A percentile compares a stretch with the other conserved stretches of the same genome.
Evolutionary conservation across 495 filamentous ascomycete genomes (phyloP).

Genomic region (Aspergillus ellipticus): DNA sequence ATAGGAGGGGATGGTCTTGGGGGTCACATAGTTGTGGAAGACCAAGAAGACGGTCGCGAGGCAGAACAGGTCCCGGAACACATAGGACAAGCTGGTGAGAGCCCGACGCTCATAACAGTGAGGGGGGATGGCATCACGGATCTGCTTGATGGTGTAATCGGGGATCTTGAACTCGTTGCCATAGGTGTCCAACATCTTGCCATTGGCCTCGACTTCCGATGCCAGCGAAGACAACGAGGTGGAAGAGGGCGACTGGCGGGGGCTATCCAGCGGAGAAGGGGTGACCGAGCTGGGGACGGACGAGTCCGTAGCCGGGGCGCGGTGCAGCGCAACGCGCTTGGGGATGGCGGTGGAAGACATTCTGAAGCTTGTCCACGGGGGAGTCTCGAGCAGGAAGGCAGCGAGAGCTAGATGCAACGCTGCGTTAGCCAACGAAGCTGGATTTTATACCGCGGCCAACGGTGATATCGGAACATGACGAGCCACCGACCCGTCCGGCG

Average conservation of each 20-base stretch:
- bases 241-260: constrained; percentile 73
- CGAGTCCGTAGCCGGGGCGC: constrained; percentile 51
- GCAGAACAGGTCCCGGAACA: constrained; percentile 55
- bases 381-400: not conserved
- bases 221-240: constrained; percentile 89
- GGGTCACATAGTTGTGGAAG: constrained; percentile 64
- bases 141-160: constrained; percentile 69
- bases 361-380: not conserved
- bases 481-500: not conserved
- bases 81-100: constrained; percentile 56
- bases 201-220: constrained; percentile 46
- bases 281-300: constrained; percentile 60
- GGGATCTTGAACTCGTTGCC: constrained; percentile 69
- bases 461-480: too few species aligned
- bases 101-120: constrained; percentile 66
- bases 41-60: constrained; percentile 57
- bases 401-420: not conserved
- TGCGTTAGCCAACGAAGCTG: not conserved
- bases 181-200: constrained; percentile 63
- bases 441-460: not conserved
- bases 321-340: constrained; percentile 49
- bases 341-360: constrained; percentile 61
- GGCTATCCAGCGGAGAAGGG: constrained; percentile 65
- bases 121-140: constrained; percentile 58
- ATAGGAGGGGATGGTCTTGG: constrained; percentile 54